Base-by-base conservation (phyloP, 345 rosid species). In the Brassica cretica region DNA sequence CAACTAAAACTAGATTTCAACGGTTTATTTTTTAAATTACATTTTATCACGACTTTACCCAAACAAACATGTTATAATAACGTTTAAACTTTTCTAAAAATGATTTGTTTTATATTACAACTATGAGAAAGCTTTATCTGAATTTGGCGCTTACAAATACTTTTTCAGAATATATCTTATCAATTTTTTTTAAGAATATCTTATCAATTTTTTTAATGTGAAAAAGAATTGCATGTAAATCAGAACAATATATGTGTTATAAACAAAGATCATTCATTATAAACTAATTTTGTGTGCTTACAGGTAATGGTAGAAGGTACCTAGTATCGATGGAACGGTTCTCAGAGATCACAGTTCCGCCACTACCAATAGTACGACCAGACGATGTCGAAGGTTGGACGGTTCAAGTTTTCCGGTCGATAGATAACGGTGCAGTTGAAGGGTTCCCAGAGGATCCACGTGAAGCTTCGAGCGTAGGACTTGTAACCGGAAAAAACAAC, bases 391-490 rank as follows among this genome's bases (percentile, higher is more conserved):
- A 89, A 51, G 46, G 80, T 0, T 91, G 97, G 94, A 86, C 81
- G 6, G 94, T 89, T 16, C 97, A 89, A 64, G 39, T 89, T 18
- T 91, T 89, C 66, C 86, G 94, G 49, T 91, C 97, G 5, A 89
- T 91, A 24, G 97, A 89, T 15, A 80, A 78, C 3, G 85, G 87
- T 35, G 86, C 89, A 3, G 91, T 70, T 32, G 72, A 25, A 2
- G 87, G 83, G 8, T 88, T 88, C 39, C 86, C 89, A 0, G 76
- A 77, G 9, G 70, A 81, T 49, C 84, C 80, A 44, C 39, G 82
- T 0, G 83, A 82, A 11, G 91, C 87, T 62, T 65, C 82, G 0
- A 70, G 60, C 5, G 1, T 76, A 2, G 97, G 97, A 39, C 90
- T 92, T 15, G 66, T 87, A 0, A 77, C 81, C 3, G 93, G 88